These are phyloP conservation scores for Syzygium syzygioides DNA, from an alignment of 441 rosid species.

Conservation along the genomic window DNA sequence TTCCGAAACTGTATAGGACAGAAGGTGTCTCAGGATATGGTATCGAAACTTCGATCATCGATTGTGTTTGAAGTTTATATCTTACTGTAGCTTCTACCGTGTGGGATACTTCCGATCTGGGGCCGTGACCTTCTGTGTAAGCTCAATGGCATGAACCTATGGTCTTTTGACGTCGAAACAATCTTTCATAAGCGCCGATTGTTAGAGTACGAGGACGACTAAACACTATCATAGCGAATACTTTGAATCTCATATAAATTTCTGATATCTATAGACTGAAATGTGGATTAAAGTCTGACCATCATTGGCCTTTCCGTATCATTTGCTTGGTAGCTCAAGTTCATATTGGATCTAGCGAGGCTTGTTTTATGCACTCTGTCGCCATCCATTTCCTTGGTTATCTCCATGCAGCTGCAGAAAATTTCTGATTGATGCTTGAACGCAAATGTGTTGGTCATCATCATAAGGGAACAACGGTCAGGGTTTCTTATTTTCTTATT, in stretches of 20 bases:
- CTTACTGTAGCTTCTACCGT: constrained; percentile 37
- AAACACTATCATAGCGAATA: neutral
- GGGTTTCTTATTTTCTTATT: too few relatives aligned
- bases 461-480: too few relatives aligned
- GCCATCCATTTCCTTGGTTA: neutral
- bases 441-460: too few relatives aligned
- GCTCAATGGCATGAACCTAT: neutral
- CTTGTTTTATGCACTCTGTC: neutral
- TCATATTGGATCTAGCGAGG: neutral
- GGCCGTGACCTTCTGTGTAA: constrained; percentile 66
- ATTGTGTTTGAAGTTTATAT: neutral
- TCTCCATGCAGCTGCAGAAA: neutral
- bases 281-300: neutral
- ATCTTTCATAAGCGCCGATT: neutral
- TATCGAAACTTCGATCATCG: neutral
- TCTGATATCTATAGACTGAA: neutral
- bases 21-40: constrained; percentile 45
- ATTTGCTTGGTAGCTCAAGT: neutral
- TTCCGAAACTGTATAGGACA: constrained; percentile 39
- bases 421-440: neutral
- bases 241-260: neutral
- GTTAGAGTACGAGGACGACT: neutral
- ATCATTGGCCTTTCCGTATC: neutral
- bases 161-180: neutral
- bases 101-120: constrained; percentile 61